Evolutionary conservation across 2,329 filamentous ascomycete species (phyloP).

Genomic region (Rosellinia necatrix): DNA sequence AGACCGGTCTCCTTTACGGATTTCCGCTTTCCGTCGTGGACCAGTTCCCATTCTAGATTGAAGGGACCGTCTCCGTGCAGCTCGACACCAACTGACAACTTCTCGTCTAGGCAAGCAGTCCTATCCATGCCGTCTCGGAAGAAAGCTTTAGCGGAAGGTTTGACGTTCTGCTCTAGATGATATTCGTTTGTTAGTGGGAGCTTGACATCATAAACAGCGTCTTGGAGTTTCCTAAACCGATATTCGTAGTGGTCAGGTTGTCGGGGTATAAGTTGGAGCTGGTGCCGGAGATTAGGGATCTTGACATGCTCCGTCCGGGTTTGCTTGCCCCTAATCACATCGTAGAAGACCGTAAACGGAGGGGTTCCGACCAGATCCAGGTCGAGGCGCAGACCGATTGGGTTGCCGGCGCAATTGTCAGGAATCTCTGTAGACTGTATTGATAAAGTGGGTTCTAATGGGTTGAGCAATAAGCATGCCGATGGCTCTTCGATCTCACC

Average conservation of each 20-base stretch:
- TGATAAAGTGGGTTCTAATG: constrained; percentile 79
- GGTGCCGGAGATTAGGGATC: constrained; percentile 75
- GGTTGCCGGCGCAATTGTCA: constrained; percentile 93
- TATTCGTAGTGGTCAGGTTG: constrained; percentile 87
- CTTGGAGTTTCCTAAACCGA: constrained; percentile 78
- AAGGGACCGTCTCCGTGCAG: constrained; percentile 86
- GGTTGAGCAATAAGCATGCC: constrained; percentile 90
- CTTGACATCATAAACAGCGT: constrained; percentile 75
- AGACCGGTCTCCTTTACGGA: constrained; percentile 70
- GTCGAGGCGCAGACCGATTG: constrained; percentile 86
- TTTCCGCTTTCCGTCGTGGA: constrained; percentile 84
- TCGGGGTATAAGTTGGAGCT: constrained; percentile 81
- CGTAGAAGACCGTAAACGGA: constrained; percentile 84
- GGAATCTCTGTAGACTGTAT: constrained; percentile 81
- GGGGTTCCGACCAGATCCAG: constrained; percentile 91
- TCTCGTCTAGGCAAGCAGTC: constrained; percentile 81
- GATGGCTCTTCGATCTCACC: constrained; percentile 93
- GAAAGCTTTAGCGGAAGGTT: constrained; percentile 84
- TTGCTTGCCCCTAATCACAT: constrained; percentile 66
- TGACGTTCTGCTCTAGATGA: constrained; percentile 82
- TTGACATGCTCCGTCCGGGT: constrained; percentile 58
- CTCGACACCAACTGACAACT: constrained; percentile 73
- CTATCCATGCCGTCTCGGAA: constrained; percentile 59
- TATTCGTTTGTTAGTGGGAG: constrained; percentile 38
- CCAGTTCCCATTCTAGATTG: constrained; percentile 87